Conservation (phyloP, 2,329 filamentous ascomycete genomes). For the Pyrenochaeta sp. region DNA sequence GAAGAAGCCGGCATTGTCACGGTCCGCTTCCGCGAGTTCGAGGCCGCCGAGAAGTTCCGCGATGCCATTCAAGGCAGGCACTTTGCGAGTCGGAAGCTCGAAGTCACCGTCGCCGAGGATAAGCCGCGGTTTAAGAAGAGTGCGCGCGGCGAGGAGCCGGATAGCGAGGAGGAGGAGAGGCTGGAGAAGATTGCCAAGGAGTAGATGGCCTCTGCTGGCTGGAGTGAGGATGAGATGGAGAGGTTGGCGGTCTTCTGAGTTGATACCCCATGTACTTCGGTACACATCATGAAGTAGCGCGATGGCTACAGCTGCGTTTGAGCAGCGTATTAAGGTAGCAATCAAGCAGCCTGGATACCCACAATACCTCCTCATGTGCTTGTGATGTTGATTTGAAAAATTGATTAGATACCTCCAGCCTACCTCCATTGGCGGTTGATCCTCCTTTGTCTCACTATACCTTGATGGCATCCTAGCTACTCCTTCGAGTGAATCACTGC, state of each 20-base stretch:
- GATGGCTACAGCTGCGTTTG: not conserved
- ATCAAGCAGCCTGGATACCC: not conserved
- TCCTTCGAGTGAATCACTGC: not conserved
- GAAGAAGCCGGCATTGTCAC: conserved; percentile 86
- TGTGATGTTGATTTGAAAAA: not conserved
- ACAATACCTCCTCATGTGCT: not conserved
- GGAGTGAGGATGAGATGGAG: not conserved
- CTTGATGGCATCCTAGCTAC: not conserved
- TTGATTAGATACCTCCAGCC: not conserved
- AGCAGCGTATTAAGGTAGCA: not conserved
- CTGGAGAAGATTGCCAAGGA: conserved; percentile 15
- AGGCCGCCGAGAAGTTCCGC: conserved; percentile 61
- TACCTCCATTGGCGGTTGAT: not conserved
- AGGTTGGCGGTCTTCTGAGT: not conserved
- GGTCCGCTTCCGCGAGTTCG: conserved; percentile 78
- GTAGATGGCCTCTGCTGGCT: not conserved
- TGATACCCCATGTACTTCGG: conserved; percentile 10
- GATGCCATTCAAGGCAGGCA: conserved; percentile 26
- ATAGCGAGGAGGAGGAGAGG: conserved; percentile 38
- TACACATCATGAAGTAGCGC: not conserved
- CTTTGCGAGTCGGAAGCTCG: conserved; percentile 27
- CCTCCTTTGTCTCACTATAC: not conserved
- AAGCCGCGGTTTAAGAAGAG: conserved; percentile 45
- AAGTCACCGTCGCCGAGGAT: conserved; percentile 36
- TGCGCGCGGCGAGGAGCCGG: conserved; percentile 22